phyloP scores from a whole-genome alignment of 768 basidiomycete genomes.

The Phlebiopsis gigantea region DNA sequence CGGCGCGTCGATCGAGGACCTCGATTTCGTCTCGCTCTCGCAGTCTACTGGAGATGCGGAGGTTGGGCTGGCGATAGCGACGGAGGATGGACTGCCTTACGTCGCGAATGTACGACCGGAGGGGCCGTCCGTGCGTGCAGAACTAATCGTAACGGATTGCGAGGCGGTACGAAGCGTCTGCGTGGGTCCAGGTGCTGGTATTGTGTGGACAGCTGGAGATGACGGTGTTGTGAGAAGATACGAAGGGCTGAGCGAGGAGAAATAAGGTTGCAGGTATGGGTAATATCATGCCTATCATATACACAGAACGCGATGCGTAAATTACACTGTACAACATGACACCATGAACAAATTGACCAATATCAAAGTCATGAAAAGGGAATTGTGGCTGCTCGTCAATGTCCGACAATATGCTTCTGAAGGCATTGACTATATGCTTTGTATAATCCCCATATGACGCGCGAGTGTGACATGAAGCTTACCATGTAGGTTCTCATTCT shows the following conservation, averaged over 20 bases:
- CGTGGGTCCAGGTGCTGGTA: constrained; percentile 25
- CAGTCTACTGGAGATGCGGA: constrained; percentile 9
- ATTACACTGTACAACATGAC: not conserved
- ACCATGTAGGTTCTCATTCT: not conserved
- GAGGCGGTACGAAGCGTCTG: constrained; percentile 48
- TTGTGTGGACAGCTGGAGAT: constrained; percentile 55
- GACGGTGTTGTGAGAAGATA: constrained; percentile 59
- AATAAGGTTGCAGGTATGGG: not conserved
- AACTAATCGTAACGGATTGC: constrained; percentile 57
- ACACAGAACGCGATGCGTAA: not conserved
- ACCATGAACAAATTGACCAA: not conserved
- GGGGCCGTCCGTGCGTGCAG: constrained; percentile 36
- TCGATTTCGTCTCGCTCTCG: constrained; percentile 23
- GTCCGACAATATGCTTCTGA: no score
- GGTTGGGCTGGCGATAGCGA: constrained; percentile 41
- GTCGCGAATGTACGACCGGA: constrained; percentile 38
- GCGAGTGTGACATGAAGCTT: not conserved
- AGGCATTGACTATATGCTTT: no score
- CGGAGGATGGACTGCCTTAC: constrained; percentile 58
- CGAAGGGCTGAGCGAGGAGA: not conserved
- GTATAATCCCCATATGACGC: no score
- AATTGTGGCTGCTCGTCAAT: no score
- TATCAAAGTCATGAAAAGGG: no score
- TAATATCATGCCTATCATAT: not conserved
- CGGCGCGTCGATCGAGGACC: constrained; percentile 44